Evolutionary conservation across 257 asterid genomes (phyloP), one percentile per base, ranked within the genome.

Genomic region (Solanum sitiens): DNA sequence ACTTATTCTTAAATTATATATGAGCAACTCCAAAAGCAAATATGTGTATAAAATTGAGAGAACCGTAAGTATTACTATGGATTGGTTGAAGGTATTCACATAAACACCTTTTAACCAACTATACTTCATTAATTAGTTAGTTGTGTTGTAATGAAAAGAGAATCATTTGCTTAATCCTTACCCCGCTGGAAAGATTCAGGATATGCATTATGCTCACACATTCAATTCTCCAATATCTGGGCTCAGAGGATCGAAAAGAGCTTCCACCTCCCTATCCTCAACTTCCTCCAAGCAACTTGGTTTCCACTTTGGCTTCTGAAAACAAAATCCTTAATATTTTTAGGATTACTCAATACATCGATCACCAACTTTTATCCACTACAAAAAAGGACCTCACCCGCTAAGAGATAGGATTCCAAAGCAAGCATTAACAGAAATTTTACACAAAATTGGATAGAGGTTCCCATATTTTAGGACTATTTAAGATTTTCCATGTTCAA

Each of bases 281-380:
- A 95, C 97, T 77, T 95, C 98, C 40, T 93, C 98, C 91, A 94
- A 91, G 92, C 93, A 93, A 56, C 95, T 88, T 4, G 99, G 99
- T 35, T 90, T 90, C 99, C 99, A 97, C 88, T 93, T 95, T 18
- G 99, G 99, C 86, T 94, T 94, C 99, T 95, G 95, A 42, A 83
- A 87, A 86, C 25, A 87, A 84, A 80, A 80, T 47, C 68, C 14
- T 47, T 32, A 16, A 45, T 10, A 35, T 23, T 47, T 80, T 80
- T 47, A 47, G 68, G 33, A 30, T 18, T 80, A 67, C 42, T 47
- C 27, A 27, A 30, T 27, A 27, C 30, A 27, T 27, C 30, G 30
- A 40, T 27, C 12, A 76, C 61, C 23, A 42, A 42, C n/a, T 44
- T 15, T 42, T 79, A 25, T 79, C 47, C 79, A 77, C 35, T 14